Percentiles rank a stretch among this genome's conserved stretches.
phyloP scores from a whole-genome alignment of 1,139 yeast species.

The Geotrichum restrictum region DNA sequence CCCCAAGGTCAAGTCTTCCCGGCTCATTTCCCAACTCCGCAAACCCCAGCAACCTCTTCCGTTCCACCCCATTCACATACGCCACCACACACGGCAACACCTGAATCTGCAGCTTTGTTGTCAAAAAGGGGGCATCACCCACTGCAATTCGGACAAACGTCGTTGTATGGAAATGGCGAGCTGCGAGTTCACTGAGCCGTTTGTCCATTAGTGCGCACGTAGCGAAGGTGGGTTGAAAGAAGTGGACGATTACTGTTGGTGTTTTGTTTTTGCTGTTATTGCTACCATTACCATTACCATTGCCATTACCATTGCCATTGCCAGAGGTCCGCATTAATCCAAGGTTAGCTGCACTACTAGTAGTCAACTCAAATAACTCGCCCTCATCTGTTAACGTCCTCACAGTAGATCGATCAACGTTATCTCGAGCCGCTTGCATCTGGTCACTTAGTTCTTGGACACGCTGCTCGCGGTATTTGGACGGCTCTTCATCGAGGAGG shows the following conservation, averaged over 20 bases:
- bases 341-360: conserved; percentile 6
- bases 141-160: conserved; percentile 56
- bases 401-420: conserved; percentile 9
- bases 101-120: conserved; percentile 55
- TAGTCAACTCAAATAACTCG: conserved; percentile 17
- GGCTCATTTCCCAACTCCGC: conserved; percentile 17
- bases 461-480: conserved; percentile 59
- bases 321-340: no score
- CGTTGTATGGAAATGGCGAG: conserved; percentile 51
- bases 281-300: no score
- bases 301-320: no score
- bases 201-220: conserved; percentile 60
- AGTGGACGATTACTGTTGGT: conserved; percentile 54
- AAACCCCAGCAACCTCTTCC: conserved; percentile 16
- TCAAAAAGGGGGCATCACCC: conserved; percentile 66
- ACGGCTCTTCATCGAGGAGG: conserved; percentile 49
- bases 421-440: background rate
- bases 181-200: conserved; percentile 45
- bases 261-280: conserved; percentile 43
- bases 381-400: conserved; percentile 17
- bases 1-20: background rate
- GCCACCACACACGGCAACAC: conserved; percentile 66
- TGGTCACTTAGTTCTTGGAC: conserved; percentile 36
- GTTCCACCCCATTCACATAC: conserved; percentile 14
- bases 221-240: conserved; percentile 57